These are phyloP conservation scores for Magnaporthiopsis rhizophila DNA, from an alignment of 2,329 filamentous ascomycete species.

Conservation along the genomic window DNA sequence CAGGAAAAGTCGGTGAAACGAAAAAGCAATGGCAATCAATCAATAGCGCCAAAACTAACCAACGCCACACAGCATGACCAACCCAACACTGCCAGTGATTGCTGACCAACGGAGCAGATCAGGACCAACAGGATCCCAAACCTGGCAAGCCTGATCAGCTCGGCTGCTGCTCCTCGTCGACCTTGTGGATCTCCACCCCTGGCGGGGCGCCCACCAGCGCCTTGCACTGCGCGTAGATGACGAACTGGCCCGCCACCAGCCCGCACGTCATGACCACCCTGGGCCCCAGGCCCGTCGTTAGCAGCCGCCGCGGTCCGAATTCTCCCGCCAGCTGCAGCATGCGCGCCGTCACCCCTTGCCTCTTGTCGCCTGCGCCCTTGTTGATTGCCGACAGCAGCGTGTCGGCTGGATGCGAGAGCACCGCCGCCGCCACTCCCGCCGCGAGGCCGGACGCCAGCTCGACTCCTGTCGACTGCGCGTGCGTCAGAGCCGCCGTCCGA, in stretches of 20 bases:
- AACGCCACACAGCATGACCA: background rate
- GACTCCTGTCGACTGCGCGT: slow-evolving; percentile 67
- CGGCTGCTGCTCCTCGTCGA: slow-evolving; percentile 16
- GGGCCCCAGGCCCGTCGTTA: slow-evolving; percentile 40
- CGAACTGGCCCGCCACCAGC: slow-evolving; percentile 44
- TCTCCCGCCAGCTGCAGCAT: slow-evolving; percentile 45
- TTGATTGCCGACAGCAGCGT: slow-evolving; percentile 48
- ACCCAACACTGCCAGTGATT: background rate
- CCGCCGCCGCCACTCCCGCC: slow-evolving; percentile 79
- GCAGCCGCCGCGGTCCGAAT: slow-evolving; percentile 40
- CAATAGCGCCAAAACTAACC: background rate
- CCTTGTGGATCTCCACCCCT: slow-evolving; percentile 45
- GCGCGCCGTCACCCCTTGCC: slow-evolving; percentile 37
- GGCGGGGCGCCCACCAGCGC: slow-evolving; percentile 41
- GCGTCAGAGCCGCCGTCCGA: slow-evolving; percentile 59
- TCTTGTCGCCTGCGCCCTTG: slow-evolving; percentile 42
- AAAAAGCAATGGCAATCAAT: background rate
- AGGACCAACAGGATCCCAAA: background rate
- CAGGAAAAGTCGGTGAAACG: background rate
- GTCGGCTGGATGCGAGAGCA: slow-evolving; percentile 85
- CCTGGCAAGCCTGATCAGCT: background rate
- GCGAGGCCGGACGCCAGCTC: slow-evolving; percentile 82
- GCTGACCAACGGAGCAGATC: background rate
- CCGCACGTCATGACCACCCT: slow-evolving; percentile 46
- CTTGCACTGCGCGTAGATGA: slow-evolving; percentile 49